These are phyloP conservation scores for Geotrichum candidum DNA, from an alignment of 1,139 yeast species.

Conservation along the genomic window DNA sequence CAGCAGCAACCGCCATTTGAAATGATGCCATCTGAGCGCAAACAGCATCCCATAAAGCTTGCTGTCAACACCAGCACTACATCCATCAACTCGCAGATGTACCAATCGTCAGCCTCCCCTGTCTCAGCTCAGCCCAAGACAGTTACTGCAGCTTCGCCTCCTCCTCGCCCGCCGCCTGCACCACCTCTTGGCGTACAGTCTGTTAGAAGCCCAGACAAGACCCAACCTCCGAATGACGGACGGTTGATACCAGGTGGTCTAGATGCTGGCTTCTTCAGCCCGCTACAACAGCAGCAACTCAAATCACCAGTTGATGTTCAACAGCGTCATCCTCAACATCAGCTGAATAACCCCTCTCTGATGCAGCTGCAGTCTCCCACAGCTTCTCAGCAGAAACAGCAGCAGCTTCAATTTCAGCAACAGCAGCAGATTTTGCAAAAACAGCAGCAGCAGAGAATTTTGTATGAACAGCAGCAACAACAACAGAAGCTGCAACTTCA, in stretches of 20 bases:
- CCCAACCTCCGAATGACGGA: conserved; percentile 11
- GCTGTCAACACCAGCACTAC: conserved; percentile 7
- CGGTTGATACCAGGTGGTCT: conserved; percentile 8
- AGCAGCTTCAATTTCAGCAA: conserved; percentile 15
- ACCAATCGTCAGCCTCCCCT: conserved; percentile 6
- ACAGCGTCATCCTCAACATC: conserved; percentile 14
- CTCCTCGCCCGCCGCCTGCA: conserved; percentile 40
- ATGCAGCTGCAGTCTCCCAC: conserved; percentile 24
- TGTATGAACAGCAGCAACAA: conserved; percentile 20
- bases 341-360: conserved; percentile 21
- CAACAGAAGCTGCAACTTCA: conserved; percentile 12
- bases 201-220: conserved; percentile 26
- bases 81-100: not conserved
- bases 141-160: conserved; percentile 27
- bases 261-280: conserved; percentile 16
- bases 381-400: conserved; percentile 19
- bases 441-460: conserved; percentile 21
- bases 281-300: conserved; percentile 18
- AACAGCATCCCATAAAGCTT: conserved; percentile 7
- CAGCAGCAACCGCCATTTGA: conserved; percentile 1
- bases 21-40: not conserved
- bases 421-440: conserved; percentile 19
- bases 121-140: not conserved
- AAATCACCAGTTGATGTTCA: conserved; percentile 6
- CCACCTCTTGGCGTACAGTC: conserved; percentile 38